These are phyloP conservation scores for Metschnikowia aberdeeniae DNA, from an alignment of 805 yeast genomes.

Conservation along the genomic window DNA sequence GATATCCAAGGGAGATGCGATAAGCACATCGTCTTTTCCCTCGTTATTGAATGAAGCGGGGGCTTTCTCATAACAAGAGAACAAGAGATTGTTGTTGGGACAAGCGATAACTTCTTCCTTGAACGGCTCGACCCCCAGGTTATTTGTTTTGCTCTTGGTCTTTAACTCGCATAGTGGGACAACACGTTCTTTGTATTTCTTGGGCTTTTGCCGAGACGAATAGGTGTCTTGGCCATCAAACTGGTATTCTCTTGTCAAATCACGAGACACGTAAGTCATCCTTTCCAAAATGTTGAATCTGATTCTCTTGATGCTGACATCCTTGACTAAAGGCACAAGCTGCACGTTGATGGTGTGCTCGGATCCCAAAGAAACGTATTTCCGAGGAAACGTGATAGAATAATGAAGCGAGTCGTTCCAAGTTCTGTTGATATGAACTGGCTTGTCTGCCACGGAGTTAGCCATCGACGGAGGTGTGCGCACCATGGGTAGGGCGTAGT, in stretches of 20 bases:
- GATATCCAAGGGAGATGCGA: slow-evolving; percentile 42
- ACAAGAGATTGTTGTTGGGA: slow-evolving; percentile 56
- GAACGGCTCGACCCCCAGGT: slow-evolving; percentile 39
- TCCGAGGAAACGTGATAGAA: slow-evolving; percentile 66
- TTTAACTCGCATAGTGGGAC: slow-evolving; percentile 61
- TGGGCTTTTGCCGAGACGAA: slow-evolving; percentile 3
- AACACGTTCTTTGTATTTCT: slow-evolving; percentile 41
- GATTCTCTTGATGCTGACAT: slow-evolving; percentile 57
- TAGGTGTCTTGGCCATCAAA: slow-evolving; percentile 35
- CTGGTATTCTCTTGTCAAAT: slow-evolving; percentile 50
- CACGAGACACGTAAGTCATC: slow-evolving; percentile 57
- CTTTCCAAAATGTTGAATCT: slow-evolving; percentile 64
- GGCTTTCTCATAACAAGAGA: slow-evolving; percentile 46
- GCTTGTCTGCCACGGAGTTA: slow-evolving; percentile 59
- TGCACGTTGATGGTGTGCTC: slow-evolving; percentile 59
- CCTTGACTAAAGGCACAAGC: slow-evolving; percentile 61
- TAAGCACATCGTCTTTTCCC: slow-evolving; percentile 20
- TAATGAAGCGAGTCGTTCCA: slow-evolving; percentile 73
- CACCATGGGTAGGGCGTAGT: slow-evolving; percentile 43
- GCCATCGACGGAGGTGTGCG: slow-evolving; percentile 57
- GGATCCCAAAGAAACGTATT: slow-evolving; percentile 61
- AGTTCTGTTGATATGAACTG: slow-evolving; percentile 68
- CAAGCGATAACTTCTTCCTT: slow-evolving; percentile 60
- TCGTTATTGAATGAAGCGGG: background rate
- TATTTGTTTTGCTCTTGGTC: slow-evolving; percentile 42